Conservation (phyloP, 164 flowering plant genomes). For the Annona squamosa region DNA sequence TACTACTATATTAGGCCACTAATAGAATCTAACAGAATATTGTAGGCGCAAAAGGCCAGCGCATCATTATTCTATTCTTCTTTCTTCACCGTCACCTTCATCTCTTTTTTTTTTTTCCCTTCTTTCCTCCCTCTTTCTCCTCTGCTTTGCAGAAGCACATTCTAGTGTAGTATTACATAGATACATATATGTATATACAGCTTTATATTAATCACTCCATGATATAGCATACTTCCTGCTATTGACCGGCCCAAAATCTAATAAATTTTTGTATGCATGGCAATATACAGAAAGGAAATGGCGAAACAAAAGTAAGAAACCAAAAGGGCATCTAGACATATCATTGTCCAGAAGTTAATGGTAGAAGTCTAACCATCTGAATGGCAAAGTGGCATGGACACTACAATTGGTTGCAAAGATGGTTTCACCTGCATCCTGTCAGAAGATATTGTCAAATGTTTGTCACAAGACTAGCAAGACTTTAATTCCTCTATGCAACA, state of each 20-base stretch:
- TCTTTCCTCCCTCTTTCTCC: too few species aligned
- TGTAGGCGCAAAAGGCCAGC: too few species aligned
- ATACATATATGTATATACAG: too few species aligned
- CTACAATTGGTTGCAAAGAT: slow-evolving; percentile 57
- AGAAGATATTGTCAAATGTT: slow-evolving; percentile 7
- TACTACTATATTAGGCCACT: too few species aligned
- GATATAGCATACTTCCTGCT: neutral
- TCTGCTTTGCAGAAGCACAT: too few species aligned
- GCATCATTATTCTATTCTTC: too few species aligned
- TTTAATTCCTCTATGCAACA: neutral
- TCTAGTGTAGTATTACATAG: too few species aligned
- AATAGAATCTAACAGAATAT: too few species aligned
- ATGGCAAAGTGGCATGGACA: slow-evolving; percentile 74
- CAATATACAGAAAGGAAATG: neutral
- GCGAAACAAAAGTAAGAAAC: neutral
- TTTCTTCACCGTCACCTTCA: too few species aligned
- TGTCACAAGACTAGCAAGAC: neutral
- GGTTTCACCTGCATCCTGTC: slow-evolving; percentile 94
- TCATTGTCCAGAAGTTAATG: neutral
- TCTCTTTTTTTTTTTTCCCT: too few species aligned
- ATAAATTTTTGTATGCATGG: neutral
- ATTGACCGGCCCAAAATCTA: neutral
- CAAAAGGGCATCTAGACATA: neutral
- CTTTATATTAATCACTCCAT: neutral
- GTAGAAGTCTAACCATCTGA: slow-evolving; percentile 55